These are phyloP conservation scores for Tubosaeta sp. DNA, from an alignment of 768 basidiomycete genomes.

Conservation along the genomic window DNA sequence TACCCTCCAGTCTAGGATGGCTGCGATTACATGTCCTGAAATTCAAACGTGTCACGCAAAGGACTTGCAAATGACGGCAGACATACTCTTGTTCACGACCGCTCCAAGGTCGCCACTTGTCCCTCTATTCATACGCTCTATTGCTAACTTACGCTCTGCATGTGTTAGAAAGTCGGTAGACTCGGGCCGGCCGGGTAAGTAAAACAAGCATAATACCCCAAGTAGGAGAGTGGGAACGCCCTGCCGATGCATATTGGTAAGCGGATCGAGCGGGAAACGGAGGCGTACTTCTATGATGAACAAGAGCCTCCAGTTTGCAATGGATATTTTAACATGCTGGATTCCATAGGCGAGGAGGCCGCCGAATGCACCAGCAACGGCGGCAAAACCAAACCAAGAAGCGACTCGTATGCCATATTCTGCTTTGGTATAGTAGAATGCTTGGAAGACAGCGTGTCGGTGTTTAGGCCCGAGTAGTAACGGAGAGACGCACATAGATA, in stretches of 20 bases:
- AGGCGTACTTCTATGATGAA: constrained; percentile 25
- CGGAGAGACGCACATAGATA: constrained; percentile 24
- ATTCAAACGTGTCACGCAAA: not conserved
- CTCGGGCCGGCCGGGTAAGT: constrained; percentile 31
- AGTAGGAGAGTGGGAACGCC: constrained; percentile 48
- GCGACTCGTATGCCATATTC: constrained; percentile 45
- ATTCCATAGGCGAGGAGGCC: constrained; percentile 53
- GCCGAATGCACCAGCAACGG: constrained; percentile 53
- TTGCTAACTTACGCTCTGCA: constrained; percentile 30
- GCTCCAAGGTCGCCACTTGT: constrained; percentile 39
- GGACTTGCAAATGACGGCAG: not conserved
- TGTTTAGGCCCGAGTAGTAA: constrained; percentile 12
- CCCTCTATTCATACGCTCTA: constrained; percentile 38
- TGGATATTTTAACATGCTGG: constrained; percentile 35
- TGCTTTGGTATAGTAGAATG: constrained; percentile 46
- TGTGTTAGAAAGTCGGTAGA: constrained; percentile 32
- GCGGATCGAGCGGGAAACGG: not conserved
- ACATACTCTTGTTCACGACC: constrained; percentile 37
- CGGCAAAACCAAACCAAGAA: constrained; percentile 56
- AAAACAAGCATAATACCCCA: constrained; percentile 26
- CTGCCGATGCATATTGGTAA: constrained; percentile 28
- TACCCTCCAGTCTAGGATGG: constrained; percentile 45
- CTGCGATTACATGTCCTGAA: constrained; percentile 39
- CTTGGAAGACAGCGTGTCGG: constrained; percentile 20
- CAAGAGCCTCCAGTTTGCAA: constrained; percentile 40